A percentile compares a stretch with the other conserved stretches of the same genome.
phyloP scores from a whole-genome alignment of 148 eudicot genomes.

The Diospyros kaki region DNA sequence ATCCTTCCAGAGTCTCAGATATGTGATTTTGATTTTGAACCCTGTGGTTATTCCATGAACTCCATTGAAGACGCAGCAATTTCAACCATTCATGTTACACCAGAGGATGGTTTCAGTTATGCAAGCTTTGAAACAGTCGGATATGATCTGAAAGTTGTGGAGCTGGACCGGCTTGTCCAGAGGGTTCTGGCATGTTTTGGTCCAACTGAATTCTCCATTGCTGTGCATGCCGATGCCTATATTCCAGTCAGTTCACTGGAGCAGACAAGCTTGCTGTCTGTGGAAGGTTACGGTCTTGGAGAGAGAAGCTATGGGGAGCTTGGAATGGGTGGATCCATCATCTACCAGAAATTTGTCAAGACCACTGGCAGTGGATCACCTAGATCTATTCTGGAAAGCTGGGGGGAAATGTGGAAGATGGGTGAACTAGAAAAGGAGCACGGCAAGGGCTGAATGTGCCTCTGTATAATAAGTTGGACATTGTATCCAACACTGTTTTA shows the following conservation, averaged over 20 bases:
- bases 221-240: constrained; percentile 27
- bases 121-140: constrained; percentile 40
- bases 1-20: constrained; percentile 38
- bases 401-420: constrained; percentile 24
- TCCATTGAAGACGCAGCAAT: constrained; percentile 36
- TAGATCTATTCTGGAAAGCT: constrained; percentile 14
- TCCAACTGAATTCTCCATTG: constrained; percentile 36
- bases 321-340: constrained; percentile 27
- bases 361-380: constrained; percentile 16
- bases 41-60: constrained; percentile 51
- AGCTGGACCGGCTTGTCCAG: constrained; percentile 22
- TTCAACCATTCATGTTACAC: constrained; percentile 46
- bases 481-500: not conserved
- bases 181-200: constrained; percentile 36
- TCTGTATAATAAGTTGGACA: not conserved
- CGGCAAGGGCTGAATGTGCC: not conserved
- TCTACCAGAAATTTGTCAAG: constrained; percentile 31
- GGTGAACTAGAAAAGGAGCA: constrained; percentile 12
- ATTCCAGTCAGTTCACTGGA: constrained; percentile 15
- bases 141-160: constrained; percentile 24
- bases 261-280: constrained; percentile 8
- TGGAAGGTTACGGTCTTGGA: constrained; percentile 25
- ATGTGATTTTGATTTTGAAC: constrained; percentile 48
- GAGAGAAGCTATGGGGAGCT: constrained; percentile 29
- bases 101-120: constrained; percentile 50